These are phyloP conservation scores for Suillus alpinus DNA, from an alignment of 768 basidiomycete genomes.

Conservation along the genomic window DNA sequence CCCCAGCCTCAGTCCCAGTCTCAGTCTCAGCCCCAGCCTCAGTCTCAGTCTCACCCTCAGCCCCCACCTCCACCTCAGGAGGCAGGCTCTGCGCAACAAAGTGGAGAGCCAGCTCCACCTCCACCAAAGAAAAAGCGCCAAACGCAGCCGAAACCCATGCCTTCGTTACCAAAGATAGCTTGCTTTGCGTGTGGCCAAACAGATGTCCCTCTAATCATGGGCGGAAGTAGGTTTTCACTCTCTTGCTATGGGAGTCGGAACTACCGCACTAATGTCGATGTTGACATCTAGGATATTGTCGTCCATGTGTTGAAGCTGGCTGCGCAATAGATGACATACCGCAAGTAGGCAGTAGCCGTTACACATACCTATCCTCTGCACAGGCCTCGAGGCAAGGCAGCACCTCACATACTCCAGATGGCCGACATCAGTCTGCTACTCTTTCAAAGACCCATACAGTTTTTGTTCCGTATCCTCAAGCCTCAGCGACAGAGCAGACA, in stretches of 20 bases:
- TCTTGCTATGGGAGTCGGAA: neutral
- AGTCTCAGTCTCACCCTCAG: neutral
- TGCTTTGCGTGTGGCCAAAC: constrained; percentile 62
- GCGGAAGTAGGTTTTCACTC: constrained; percentile 55
- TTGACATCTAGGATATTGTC: constrained; percentile 55
- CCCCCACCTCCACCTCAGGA: neutral
- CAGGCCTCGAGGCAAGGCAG: neutral
- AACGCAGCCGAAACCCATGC: constrained; percentile 30
- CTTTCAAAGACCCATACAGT: neutral
- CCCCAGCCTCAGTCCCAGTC: neutral
- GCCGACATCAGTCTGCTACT: neutral
- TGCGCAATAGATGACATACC: constrained; percentile 33
- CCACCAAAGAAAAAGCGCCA: constrained; percentile 42
- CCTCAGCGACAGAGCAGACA: neutral
- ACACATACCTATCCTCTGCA: neutral
- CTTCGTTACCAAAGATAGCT: constrained; percentile 42
- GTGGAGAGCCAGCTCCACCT: constrained; percentile 14
- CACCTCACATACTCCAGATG: neutral
- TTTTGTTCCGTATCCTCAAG: neutral
- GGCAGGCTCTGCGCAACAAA: constrained; percentile 8
- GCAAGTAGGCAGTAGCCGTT: constrained; percentile 10
- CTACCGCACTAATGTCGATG: neutral
- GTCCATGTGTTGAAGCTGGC: constrained; percentile 61
- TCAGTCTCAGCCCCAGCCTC: neutral
- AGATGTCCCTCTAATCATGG: constrained; percentile 74